These are phyloP conservation scores for Groenewaldozyma auringiensis DNA, from an alignment of 1,139 yeast genomes.

Conservation along the genomic window DNA sequence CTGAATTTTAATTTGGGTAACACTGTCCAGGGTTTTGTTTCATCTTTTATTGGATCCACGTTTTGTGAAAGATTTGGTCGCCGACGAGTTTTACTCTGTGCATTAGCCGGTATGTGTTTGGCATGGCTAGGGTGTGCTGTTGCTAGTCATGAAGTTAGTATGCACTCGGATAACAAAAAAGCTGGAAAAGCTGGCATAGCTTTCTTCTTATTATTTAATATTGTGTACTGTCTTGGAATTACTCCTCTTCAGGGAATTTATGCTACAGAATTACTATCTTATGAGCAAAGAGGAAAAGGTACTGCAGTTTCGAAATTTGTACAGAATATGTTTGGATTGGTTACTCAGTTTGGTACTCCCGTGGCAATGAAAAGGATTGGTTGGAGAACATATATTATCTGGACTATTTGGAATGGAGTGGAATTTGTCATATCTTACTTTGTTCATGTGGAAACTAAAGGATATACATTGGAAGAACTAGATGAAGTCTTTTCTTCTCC, in stretches of 20 bases:
- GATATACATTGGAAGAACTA: slow-evolving; percentile 43
- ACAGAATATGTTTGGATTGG: slow-evolving; percentile 14
- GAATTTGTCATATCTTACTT: slow-evolving; percentile 30
- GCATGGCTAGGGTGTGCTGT: slow-evolving; percentile 18
- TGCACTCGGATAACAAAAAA: slow-evolving; percentile 9
- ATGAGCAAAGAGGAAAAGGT: slow-evolving; percentile 32
- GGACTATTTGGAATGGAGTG: slow-evolving; percentile 20
- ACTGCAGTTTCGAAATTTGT: slow-evolving; percentile 21
- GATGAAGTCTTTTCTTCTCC: slow-evolving; percentile 35
- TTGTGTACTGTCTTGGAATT: slow-evolving; percentile 15
- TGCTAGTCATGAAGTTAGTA: slow-evolving; percentile 15
- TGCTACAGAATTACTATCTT: slow-evolving; percentile 34
- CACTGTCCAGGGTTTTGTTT: slow-evolving; percentile 9
- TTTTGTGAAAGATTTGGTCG: slow-evolving; percentile 15
- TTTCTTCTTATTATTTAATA: slow-evolving; percentile 17
- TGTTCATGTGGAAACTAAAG: slow-evolving; percentile 41
- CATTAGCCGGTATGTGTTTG: slow-evolving; percentile 10
- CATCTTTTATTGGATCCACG: slow-evolving; percentile 14
- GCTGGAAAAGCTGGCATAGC: slow-evolving; percentile 20
- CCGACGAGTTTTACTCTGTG: slow-evolving; percentile 12
- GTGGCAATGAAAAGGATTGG: slow-evolving; percentile 51
- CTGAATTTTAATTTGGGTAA: slow-evolving; percentile 14
- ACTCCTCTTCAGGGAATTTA: slow-evolving; percentile 24
- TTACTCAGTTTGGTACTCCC: slow-evolving; percentile 48
- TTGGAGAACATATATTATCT: slow-evolving; percentile 33